Base-by-base conservation (phyloP, 169 alveolate species). In the Perkinsus olseni region DNA sequence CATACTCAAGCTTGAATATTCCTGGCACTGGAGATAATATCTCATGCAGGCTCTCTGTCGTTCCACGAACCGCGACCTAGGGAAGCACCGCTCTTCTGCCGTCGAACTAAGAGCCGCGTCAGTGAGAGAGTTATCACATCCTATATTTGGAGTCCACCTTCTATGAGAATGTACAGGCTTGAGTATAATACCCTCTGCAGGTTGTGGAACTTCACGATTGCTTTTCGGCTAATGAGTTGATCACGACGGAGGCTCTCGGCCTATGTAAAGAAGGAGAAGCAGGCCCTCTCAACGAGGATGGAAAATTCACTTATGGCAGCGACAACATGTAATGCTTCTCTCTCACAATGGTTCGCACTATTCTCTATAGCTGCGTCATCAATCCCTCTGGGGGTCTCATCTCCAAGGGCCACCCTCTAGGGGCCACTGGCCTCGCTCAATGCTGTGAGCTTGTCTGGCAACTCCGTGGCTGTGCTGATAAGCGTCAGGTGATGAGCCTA, bases 391-490 rank as follows among this genome's bases (percentile, higher is more conserved):
- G 96, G 0, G 97, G 97, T 6, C 93, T 96, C 37, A 95, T 96
- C 74, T 94, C 96, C 10, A 95, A 96, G 74, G 97, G 98, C 40
- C 98, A 96, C 92, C 98, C 98, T 10, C 92, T 96, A 31, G 98
- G 98, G 38, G 98, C 98, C 38, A 96, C 98, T 38, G 98, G 98
- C 0, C 94, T 96, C 39, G 98, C 98, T 17, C 95, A 96, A 94
- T 95, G 96, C 74, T 91, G 97, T 50, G 98, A 96, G 93, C 94
- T 96, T 28, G 94, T 96, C 94, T 96, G 98, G 98, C 95, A 96
- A 93, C 91, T 96, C 24, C 95, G 97, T 93, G 96, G 96, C 0
- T 95, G 94, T 96, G 98, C 98, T 51, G 96, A 96, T 39, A 95
- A 95, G 93, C 95, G 98, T 93, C 94, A 96, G 94, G 97, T 96